Conservation (phyloP, 179 eudicot species). For the Silene noctiflora region DNA sequence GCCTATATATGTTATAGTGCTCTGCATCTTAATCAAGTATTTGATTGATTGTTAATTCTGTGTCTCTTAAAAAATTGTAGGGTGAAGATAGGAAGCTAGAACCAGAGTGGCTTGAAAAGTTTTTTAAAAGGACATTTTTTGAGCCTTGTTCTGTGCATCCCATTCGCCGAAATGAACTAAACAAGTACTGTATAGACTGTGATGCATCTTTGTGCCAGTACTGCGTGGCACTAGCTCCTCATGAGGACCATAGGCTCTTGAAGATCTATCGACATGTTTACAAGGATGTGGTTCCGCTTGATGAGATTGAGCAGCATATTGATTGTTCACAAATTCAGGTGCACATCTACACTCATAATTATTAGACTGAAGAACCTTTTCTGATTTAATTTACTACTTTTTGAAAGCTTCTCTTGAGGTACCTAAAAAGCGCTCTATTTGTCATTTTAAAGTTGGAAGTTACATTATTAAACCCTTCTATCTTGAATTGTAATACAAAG, state of each 20-base stretch:
- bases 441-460: neutral
- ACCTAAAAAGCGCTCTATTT: neutral
- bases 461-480: neutral
- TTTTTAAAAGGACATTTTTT: slow-evolving; percentile 43
- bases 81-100: slow-evolving; percentile 18
- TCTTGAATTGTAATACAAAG: neutral
- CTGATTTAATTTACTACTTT: neutral
- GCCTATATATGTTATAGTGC: neutral
- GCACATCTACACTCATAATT: slow-evolving; percentile 6
- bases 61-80: neutral
- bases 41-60: neutral
- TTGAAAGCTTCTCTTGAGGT: neutral
- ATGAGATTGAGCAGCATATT: slow-evolving; percentile 43
- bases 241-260: slow-evolving; percentile 37
- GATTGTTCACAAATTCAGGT: slow-evolving; percentile 60
- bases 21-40: neutral
- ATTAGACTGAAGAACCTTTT: neutral
- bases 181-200: slow-evolving; percentile 53
- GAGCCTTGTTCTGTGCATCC: slow-evolving; percentile 40
- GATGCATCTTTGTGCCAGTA: slow-evolving; percentile 39
- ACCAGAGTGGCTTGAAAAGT: slow-evolving; percentile 49
- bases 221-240: slow-evolving; percentile 41
- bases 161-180: slow-evolving; percentile 39
- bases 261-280: slow-evolving; percentile 59
- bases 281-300: slow-evolving; percentile 50